A percentile compares a stretch with the other conserved stretches of the same genome.
Evolutionary conservation across 371 early-diverging fungal genomes (phyloP).

Genomic region (Apophysomyces elegans): DNA sequence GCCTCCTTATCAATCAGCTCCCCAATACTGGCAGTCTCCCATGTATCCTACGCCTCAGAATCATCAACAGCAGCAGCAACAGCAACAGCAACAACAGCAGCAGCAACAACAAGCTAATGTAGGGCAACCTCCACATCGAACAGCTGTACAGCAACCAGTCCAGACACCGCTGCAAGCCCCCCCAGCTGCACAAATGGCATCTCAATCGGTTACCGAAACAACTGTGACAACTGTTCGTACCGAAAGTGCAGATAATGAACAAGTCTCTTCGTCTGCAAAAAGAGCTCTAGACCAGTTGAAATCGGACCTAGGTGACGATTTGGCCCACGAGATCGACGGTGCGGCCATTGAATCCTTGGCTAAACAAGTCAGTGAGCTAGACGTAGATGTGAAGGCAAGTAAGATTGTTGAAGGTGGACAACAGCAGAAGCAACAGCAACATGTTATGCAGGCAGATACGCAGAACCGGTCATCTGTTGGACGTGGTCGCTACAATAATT

Average conservation of each 20-base stretch:
- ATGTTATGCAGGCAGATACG: conserved; percentile 15
- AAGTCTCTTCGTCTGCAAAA: not conserved
- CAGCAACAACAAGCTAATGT: conserved; percentile 27
- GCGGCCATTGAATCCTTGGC: conserved; percentile 60
- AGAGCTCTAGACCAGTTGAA: conserved; percentile 2
- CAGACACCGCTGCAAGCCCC: conserved; percentile 34
- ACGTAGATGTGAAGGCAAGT: conserved; percentile 30
- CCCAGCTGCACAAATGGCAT: conserved; percentile 6
- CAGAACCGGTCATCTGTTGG: conserved; percentile 27
- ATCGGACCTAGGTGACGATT: conserved; percentile 8
- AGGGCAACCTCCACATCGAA: conserved; percentile 25
- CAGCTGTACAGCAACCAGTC: conserved; percentile 22
- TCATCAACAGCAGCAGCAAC: conserved; percentile 36
- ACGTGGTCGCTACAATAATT: conserved; percentile 29
- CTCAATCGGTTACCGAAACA: not conserved
- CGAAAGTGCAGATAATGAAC: not conserved
- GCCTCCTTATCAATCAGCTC: conserved; percentile 30
- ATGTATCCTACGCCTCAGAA: conserved; percentile 29
- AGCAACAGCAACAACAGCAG: conserved; percentile 33
- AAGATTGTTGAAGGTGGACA: conserved; percentile 21
- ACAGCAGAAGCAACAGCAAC: conserved; percentile 15
- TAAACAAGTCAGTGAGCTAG: conserved; percentile 62
- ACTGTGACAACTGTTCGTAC: not conserved
- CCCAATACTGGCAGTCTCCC: conserved; percentile 30
- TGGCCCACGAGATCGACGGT: conserved; percentile 29